Conservation (phyloP, 345 rosid species). For the Populus davidiana region DNA sequence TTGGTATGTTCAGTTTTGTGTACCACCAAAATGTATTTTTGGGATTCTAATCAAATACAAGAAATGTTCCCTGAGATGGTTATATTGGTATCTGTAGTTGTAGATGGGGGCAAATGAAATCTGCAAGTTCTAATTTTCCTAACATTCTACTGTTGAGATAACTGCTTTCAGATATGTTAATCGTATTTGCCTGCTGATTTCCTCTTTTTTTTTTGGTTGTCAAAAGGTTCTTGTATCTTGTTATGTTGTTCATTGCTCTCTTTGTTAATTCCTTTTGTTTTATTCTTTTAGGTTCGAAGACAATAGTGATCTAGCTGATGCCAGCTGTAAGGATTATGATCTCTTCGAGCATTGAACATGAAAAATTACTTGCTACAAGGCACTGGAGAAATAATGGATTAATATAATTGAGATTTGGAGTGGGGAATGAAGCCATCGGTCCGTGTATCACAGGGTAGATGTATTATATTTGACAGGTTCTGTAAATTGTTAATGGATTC, state of each 20-base stretch:
- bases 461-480: slow-evolving; percentile 28
- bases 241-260: neutral
- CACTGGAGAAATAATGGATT: slow-evolving; percentile 29
- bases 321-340: slow-evolving; percentile 20
- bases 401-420: slow-evolving; percentile 26
- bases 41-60: neutral
- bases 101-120: neutral
- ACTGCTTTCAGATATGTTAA: neutral
- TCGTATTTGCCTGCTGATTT: neutral
- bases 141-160: neutral
- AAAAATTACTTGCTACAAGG: slow-evolving; percentile 12
- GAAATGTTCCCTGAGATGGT: neutral
- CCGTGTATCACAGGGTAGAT: slow-evolving; percentile 44
- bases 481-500: slow-evolving; percentile 34
- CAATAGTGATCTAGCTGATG: slow-evolving; percentile 16
- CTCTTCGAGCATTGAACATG: slow-evolving; percentile 21
- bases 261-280: neutral
- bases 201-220: neutral
- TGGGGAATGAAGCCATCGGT: slow-evolving; percentile 61
- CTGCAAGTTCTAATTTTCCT: neutral
- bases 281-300: slow-evolving; percentile 25
- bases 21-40: neutral
- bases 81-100: neutral
- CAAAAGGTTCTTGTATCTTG: neutral
- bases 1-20: neutral